Base-by-base conservation (phyloP, 2,329 filamentous ascomycete genomes). In the Purpureocillium lavendulum region DNA sequence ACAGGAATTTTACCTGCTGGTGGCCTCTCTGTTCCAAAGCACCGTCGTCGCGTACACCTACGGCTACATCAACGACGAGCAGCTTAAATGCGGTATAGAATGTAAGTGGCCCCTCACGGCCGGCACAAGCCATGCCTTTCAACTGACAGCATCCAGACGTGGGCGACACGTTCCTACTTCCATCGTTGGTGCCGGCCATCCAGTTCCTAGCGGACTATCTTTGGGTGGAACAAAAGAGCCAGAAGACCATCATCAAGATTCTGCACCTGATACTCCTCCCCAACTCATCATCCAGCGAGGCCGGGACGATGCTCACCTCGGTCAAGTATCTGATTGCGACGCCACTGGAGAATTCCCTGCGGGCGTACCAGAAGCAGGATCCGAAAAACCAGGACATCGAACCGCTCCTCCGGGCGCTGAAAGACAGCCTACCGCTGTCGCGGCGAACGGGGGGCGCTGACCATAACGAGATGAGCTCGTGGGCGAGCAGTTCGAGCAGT, bases 1-100 rank as follows among this genome's bases (percentile, higher is more conserved):
- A 1, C 85, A 89, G 53, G 80, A 88, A 30, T 92, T 92, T 55
- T 90, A 90, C 51, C 64, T 85, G 14, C 69, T 92, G 4, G 78
- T 88, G 12, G 83, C 87, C 2, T 82, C 84, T 0, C 64, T 92
- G 0, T 88, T 90, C 54, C 74, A 82, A 48, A 82, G 87, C 49
- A 86, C 83, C 32, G 75, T 87, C 0, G 65, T 83, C 29, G 86
- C 84, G 1, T 80, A 79, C 48, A 75, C 75, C n/a, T 70, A 71
- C 2, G 78, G 78, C 6, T 69, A 76, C 31, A 60, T 94, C 4
- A 73, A 73, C 1, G 75, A 87, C 33, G 82, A 88, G 30, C 76
- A 71, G 29, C 69, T 92, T 0, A 87, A 83, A 56, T 75, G 77
- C 11, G 87, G 86, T 1, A 65, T 92, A 7, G 86, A 90, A 61